phyloP scores from a whole-genome alignment of 805 yeast genomes.

The Wickerhamomyces mucosus region DNA sequence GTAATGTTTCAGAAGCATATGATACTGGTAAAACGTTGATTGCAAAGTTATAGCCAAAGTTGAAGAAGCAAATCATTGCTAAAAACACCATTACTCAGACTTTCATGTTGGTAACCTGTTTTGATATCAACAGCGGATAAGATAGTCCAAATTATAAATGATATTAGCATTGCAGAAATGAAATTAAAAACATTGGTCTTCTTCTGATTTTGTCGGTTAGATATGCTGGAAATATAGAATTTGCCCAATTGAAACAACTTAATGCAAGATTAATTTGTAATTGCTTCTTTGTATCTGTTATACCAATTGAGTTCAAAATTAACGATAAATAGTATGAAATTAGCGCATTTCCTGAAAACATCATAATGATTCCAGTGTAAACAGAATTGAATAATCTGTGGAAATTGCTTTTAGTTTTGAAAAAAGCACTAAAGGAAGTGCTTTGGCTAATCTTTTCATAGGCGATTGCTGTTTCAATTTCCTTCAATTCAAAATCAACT shows the following conservation, averaged over 20 bases:
- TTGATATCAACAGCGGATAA: constrained; percentile 36
- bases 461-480: constrained; percentile 30
- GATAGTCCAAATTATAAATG: constrained; percentile 33
- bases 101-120: constrained; percentile 27
- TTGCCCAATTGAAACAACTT: constrained; percentile 33
- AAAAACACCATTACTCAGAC: constrained; percentile 35
- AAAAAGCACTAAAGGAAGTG: constrained; percentile 27
- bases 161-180: constrained; percentile 26
- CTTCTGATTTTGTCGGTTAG: constrained; percentile 22
- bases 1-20: constrained; percentile 33
- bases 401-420: constrained; percentile 23
- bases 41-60: constrained; percentile 30
- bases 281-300: constrained; percentile 33
- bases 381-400: constrained; percentile 29
- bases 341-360: constrained; percentile 41
- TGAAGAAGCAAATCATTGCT: constrained; percentile 40
- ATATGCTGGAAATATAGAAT: constrained; percentile 19
- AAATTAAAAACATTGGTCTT: constrained; percentile 27
- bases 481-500: constrained; percentile 30
- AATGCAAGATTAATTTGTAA: constrained; percentile 39
- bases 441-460: constrained; percentile 27
- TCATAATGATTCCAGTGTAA: constrained; percentile 29
- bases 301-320: constrained; percentile 45
- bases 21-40: constrained; percentile 35
- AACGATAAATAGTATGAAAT: constrained; percentile 40